These are phyloP conservation scores for Phellopilus nigrolimitatus DNA, from an alignment of 1,284 basidiomycete genomes.

Conservation along the genomic window DNA sequence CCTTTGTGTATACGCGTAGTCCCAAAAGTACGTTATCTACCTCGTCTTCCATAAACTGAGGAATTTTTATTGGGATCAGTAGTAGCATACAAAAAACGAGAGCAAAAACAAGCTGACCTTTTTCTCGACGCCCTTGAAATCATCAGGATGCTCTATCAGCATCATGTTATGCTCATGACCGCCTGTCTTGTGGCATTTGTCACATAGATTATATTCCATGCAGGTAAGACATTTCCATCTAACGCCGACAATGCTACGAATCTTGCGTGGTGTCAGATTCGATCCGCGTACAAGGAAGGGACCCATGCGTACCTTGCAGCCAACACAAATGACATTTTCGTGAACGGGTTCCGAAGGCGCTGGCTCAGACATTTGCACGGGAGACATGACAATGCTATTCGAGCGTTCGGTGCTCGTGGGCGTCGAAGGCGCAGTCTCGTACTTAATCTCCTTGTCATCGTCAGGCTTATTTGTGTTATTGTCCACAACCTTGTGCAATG, in stretches of 20 bases:
- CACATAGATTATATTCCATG: conserved; percentile 22
- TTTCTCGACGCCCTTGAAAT: conserved; percentile 12
- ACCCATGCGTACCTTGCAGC: conserved; percentile 14
- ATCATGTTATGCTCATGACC: conserved; percentile 23
- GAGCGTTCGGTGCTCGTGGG: not conserved
- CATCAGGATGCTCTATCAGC: conserved; percentile 20
- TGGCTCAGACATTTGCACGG: not conserved
- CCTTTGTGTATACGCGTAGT: conserved; percentile 23
- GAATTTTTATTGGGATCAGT: no score
- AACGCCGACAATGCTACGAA: conserved; percentile 13
- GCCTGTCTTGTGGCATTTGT: conserved; percentile 21
- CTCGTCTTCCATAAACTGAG: conserved; percentile 18
- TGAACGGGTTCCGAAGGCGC: conserved; percentile 4
- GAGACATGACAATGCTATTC: not conserved
- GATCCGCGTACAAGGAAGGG: not conserved
- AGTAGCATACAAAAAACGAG: not conserved
- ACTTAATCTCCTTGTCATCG: not conserved
- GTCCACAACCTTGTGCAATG: not conserved
- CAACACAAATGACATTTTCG: conserved; percentile 7
- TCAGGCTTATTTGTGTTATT: not conserved
- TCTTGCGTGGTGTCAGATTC: not conserved
- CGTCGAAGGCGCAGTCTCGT: not conserved
- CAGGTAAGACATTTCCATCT: conserved; percentile 22
- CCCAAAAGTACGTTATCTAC: conserved; percentile 22
- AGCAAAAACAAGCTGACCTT: conserved; percentile 18